A percentile compares a stretch with the other conserved stretches of the same genome.
Conservation (phyloP, 176 grass and related monocot genomes). For the Chloris gayana region DNA sequence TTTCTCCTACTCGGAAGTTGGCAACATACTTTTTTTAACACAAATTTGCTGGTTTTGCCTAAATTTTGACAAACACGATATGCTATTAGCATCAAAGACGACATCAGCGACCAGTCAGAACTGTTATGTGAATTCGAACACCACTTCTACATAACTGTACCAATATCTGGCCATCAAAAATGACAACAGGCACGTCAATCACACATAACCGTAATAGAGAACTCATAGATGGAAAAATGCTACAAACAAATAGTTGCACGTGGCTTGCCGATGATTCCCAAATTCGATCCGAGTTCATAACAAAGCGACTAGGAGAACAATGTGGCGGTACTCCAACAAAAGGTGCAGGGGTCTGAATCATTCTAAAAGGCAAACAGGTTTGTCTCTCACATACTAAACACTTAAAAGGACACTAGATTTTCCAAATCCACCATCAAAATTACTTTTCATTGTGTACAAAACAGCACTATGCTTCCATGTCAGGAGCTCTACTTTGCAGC, state of each 20-base stretch:
- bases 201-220: background rate
- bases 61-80: too few relatives aligned
- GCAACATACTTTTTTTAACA: too few relatives aligned
- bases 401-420: conserved; percentile 43
- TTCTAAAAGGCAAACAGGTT: conserved; percentile 52
- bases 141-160: too few relatives aligned
- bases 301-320: conserved; percentile 46
- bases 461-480: conserved; percentile 25
- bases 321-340: conserved; percentile 48
- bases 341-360: conserved; percentile 15
- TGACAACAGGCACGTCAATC: background rate
- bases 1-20: too few relatives aligned
- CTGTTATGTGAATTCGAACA: too few relatives aligned
- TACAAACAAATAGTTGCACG: conserved; percentile 18
- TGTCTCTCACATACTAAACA: conserved; percentile 54
- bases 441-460: conserved; percentile 49
- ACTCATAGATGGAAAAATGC: background rate
- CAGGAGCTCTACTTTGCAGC: conserved; percentile 50
- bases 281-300: conserved; percentile 40
- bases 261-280: conserved; percentile 19
- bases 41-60: too few relatives aligned
- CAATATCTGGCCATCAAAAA: background rate
- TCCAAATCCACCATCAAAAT: conserved; percentile 47
- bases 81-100: too few relatives aligned
- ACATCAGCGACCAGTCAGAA: too few relatives aligned